Evolutionary conservation across 352 stramenopile genomes (phyloP), one percentile per base, ranked within the genome.

Genomic region (Stramenopiles sp.): DNA sequence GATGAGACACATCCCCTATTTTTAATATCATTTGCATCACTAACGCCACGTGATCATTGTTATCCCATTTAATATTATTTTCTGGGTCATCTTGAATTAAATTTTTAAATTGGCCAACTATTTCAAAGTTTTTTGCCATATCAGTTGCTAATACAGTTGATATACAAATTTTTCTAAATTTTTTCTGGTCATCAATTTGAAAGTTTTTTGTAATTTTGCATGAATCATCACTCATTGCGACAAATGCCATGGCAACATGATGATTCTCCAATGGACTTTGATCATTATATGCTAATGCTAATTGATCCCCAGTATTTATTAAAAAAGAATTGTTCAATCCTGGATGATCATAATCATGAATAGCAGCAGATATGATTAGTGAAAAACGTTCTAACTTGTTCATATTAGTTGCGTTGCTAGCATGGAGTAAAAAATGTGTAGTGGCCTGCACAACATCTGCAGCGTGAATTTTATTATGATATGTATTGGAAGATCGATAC

Each of bases 271-370:
- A 85, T 27, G 95, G 90, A 32, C 88, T 92, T 79, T 92, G 86
- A 78, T 96, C 92, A 81, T 94, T 96, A 85, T 97, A 97, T 69
- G 89, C 88, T 80, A 97, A 87, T 38, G 92, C 92, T 29, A 96
- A 81, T 13, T 91, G 87, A 7, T 89, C 89, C 73, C 81, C 88
- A 23, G 89, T 93, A 33, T 86, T 88, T 13, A 94, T 84, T 20
- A 96, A 85, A 82, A 93, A 97, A 32, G 84, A 83, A 84, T 97
- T 97, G 81, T 89, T 96, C 23, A 93, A 87, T 6, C 93, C 93
- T 0, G 90, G 89, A 82, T 97, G 93, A 73, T 92, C 94, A 7
- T 96, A 86, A 81, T 97, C 93, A 80, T 97, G 93, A 30, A 93
- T 85, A 0, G 93, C 84, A 0, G 88, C 91, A n/a, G 92, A 89